These are phyloP conservation scores for Penicillium cataractarum DNA, from an alignment of 495 filamentous ascomycete species.

Conservation along the genomic window DNA sequence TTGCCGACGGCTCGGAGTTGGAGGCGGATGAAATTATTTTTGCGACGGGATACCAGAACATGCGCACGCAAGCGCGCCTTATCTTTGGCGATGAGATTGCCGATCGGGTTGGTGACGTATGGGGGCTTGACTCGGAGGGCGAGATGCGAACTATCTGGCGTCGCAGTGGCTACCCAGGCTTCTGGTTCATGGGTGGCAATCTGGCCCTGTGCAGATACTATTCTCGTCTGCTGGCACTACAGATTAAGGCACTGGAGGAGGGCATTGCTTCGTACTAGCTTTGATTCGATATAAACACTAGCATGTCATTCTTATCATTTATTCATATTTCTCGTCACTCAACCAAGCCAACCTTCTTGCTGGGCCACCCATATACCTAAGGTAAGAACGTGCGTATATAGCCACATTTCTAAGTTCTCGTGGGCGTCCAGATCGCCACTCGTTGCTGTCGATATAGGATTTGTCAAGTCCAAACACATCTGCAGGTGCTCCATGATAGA, in stretches of 20 bases:
- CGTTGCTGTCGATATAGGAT: conserved; percentile 9
- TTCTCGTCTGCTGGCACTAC: conserved; percentile 71
- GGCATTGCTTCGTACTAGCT: conserved; percentile 44
- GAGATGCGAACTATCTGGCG: conserved; percentile 76
- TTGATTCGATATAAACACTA: background rate
- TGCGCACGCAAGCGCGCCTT: conserved; percentile 60
- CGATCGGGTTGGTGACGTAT: conserved; percentile 67
- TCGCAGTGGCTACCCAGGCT: conserved; percentile 68
- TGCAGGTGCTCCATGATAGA: conserved; percentile 28
- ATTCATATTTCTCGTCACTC: background rate
- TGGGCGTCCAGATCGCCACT: conserved; percentile 10
- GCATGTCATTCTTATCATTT: background rate
- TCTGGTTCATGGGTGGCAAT: conserved; percentile 88
- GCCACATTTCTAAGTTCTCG: conserved; percentile 26
- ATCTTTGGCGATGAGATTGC: conserved; percentile 76
- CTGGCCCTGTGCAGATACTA: conserved; percentile 74
- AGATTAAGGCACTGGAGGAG: conserved; percentile 70
- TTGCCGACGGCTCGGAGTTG: conserved; percentile 68
- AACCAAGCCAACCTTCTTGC: conserved; percentile 38
- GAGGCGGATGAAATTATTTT: conserved; percentile 81
- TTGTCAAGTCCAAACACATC: conserved; percentile 24
- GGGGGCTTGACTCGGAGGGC: conserved; percentile 79
- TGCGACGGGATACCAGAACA: conserved; percentile 84
- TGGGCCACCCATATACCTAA: conserved; percentile 41
- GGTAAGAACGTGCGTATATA: conserved; percentile 41